Evolutionary conservation across 1,284 basidiomycete species (phyloP).

Genomic region (Cryptococcus sp.): DNA sequence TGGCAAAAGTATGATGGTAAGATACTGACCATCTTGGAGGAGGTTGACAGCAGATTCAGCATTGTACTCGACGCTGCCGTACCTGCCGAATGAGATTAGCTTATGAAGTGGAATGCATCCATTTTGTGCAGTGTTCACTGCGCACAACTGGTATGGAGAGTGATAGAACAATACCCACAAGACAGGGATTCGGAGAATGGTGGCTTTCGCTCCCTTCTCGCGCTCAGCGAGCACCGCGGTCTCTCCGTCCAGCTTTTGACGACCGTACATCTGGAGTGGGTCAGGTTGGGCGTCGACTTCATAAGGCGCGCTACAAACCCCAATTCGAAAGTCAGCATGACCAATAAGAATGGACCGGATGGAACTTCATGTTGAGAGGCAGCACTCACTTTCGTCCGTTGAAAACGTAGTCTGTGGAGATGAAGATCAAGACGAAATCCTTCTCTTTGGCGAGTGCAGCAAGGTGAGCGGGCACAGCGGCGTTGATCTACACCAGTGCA

Average conservation of each 20-base stretch:
- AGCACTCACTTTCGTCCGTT: slow-evolving; percentile 42
- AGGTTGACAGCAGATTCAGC: slow-evolving; percentile 56
- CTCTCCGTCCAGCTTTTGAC: slow-evolving; percentile 50
- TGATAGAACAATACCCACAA: slow-evolving; percentile 28
- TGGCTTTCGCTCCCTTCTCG: slow-evolving; percentile 35
- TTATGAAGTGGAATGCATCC: neutral
- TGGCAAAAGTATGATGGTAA: too few relatives aligned
- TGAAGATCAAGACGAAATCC: slow-evolving; percentile 54
- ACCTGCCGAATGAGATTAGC: slow-evolving; percentile 34
- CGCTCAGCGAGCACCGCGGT: slow-evolving; percentile 37
- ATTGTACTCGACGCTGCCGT: slow-evolving; percentile 53
- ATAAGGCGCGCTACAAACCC: slow-evolving; percentile 53
- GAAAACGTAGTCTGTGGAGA: slow-evolving; percentile 56
- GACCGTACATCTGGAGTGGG: slow-evolving; percentile 57
- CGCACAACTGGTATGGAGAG: too few relatives aligned
- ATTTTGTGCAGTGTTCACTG: too few relatives aligned
- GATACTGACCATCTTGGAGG: slow-evolving; percentile 50
- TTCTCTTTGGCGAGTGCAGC: slow-evolving; percentile 39
- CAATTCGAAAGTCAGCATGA: neutral
- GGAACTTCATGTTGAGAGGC: neutral
- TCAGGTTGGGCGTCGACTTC: slow-evolving; percentile 51
- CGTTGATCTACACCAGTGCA: slow-evolving; percentile 50
- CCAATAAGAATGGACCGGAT: neutral
- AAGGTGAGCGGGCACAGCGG: slow-evolving; percentile 52
- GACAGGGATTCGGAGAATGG: slow-evolving; percentile 54